A percentile compares a stretch with the other conserved stretches of the same genome.
phyloP scores from a whole-genome alignment of 2,329 filamentous ascomycete genomes.

The Colletotrichum horii region DNA sequence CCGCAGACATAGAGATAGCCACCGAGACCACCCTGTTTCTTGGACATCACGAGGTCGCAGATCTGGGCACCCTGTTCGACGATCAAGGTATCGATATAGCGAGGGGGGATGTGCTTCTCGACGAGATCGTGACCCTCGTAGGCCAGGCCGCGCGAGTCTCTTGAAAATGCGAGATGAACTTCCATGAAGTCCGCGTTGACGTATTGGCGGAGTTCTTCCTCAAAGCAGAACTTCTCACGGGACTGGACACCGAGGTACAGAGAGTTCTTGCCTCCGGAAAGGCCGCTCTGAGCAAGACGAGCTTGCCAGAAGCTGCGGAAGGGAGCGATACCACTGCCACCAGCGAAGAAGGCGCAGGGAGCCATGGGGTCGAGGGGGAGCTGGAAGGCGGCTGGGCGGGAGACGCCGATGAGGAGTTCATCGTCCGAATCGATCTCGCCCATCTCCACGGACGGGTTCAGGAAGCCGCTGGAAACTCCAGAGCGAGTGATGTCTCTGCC shows the following conservation, averaged over 20 bases:
- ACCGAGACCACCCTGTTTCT: constrained; percentile 55
- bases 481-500: constrained; percentile 36
- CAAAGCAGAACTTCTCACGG: constrained; percentile 56
- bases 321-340: constrained; percentile 58
- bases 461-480: constrained; percentile 57
- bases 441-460: constrained; percentile 49
- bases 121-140: constrained; percentile 52
- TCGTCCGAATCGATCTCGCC: constrained; percentile 47
- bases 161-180: constrained; percentile 57
- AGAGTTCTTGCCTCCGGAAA: constrained; percentile 48
- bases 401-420: constrained; percentile 55
- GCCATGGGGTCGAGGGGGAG: constrained; percentile 54
- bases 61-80: constrained; percentile 55
- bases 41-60: constrained; percentile 61
- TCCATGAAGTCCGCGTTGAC: constrained; percentile 55
- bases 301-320: constrained; percentile 61
- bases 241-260: constrained; percentile 58
- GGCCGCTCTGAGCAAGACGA: constrained; percentile 34
- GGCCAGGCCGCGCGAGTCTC: constrained; percentile 50
- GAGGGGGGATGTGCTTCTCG: constrained; percentile 52
- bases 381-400: constrained; percentile 56
- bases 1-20: constrained; percentile 31
- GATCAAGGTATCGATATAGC: constrained; percentile 58
- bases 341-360: constrained; percentile 58
- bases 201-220: constrained; percentile 50